Base-by-base conservation (phyloP, 768 basidiomycete genomes). In the Artomyces pyxidatus region DNA sequence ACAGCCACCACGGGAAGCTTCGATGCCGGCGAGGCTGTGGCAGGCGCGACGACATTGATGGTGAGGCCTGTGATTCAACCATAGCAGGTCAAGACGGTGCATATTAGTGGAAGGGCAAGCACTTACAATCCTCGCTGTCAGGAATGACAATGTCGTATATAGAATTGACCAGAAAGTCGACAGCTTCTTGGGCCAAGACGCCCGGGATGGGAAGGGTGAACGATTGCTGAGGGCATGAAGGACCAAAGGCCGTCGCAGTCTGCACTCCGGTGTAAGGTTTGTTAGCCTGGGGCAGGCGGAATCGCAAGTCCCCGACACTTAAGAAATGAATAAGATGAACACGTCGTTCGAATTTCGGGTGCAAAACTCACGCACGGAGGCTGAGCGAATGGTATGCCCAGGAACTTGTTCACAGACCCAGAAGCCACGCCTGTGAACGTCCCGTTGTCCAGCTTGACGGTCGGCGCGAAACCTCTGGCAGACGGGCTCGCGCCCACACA, bases 341-440 rank as follows among this genome's bases (percentile, higher is more conserved):
- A 19, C 35, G 41, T 37, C 1, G 28, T 29, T 19, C 2, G 32
- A n/a, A 37, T 45, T 27, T 9, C 22, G 30, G 26, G 37, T 45
- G 45, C 32, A 35, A 26, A 38, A 47, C 22, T 10, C 12, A 55
- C 66, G 12, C 56, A 73, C 69, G 67, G 68, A 28, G 69, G 65
- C 23, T 63, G 55, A 4, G 70, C 68, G 35, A 65, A 74, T 0
- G 68, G 72, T 9, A 74, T 68, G 2, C 71, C 72, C 0, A 72
- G 59, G 47, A 68, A 74, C 23, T 57, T 47, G 10, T 54, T 54
- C 0, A 63, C 56, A 22, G 50, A 51, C 9, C 61, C 63, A 1
- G 53, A 52, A 5, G 56, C 21, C 0, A 56, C 8, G 1, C 69
- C 69, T 22, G 54, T 58, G 39, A 68, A 63, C 2, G 57, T 58